Conservation (phyloP, 371 early-diverging fungal species). For the Sporodiniella umbellata region DNA sequence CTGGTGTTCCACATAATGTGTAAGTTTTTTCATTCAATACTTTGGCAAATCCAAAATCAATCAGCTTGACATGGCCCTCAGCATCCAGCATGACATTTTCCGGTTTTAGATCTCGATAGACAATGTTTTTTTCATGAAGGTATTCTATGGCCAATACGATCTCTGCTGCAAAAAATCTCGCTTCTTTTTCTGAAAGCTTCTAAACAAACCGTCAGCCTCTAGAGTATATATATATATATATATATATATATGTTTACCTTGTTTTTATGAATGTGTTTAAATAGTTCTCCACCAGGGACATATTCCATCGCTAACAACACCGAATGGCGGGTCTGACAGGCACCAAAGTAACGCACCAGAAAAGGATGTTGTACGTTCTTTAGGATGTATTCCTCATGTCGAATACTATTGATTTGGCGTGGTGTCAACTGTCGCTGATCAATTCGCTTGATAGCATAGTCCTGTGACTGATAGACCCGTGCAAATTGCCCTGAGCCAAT, state of each 20-base stretch:
- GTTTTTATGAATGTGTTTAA: conserved; percentile 77
- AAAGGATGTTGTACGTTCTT: conserved; percentile 87
- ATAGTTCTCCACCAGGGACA: conserved; percentile 88
- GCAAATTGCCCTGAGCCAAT: conserved; percentile 99
- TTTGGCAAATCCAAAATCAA: conserved; percentile 97
- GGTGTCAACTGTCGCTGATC: conserved; percentile 86
- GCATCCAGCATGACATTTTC: conserved; percentile 83
- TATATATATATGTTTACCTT: conserved; percentile 15
- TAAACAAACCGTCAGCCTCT: too few species aligned
- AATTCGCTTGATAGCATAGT: conserved; percentile 93
- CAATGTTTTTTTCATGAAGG: conserved; percentile 76
- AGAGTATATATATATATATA: too few species aligned
- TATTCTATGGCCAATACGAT: conserved; percentile 74
- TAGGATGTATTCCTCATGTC: conserved; percentile 92
- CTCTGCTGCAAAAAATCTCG: conserved; percentile 68
- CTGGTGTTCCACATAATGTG: conserved; percentile 98
- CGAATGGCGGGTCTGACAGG: conserved; percentile 79
- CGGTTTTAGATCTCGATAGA: conserved; percentile 88
- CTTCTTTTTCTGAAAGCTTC: conserved; percentile 82
- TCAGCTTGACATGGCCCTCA: conserved; percentile 89
- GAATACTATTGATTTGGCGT: conserved; percentile 95
- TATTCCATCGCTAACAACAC: conserved; percentile 91
- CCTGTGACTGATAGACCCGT: conserved; percentile 88
- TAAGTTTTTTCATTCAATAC: conserved; percentile 54
- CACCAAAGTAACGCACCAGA: conserved; percentile 85